Base-by-base conservation (phyloP, 805 yeast species). In the Metschnikowia matae region DNA sequence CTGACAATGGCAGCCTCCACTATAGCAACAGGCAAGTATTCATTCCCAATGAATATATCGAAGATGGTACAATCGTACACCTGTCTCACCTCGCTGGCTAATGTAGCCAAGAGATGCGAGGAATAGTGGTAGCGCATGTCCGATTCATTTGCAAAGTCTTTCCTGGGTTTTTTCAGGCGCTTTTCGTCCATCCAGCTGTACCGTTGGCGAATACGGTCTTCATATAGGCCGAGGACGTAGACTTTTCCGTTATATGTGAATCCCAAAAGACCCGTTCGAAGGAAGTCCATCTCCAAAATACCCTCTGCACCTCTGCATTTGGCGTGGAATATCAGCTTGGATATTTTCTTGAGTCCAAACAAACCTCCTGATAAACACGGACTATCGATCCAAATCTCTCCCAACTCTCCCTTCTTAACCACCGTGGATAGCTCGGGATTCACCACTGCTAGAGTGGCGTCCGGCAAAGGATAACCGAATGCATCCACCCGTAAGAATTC, bases 371-470 rank as follows among this genome's bases (percentile, higher is more conserved):
- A 84, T 6, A 94, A 69, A 53, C 95, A 87, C 1, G 92, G 92
- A 40, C 95, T 85, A 60, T 91, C 97, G n/a, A 94, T 87, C 98
- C 98, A 94, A 33, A 94, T 84, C 66, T 94, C 99, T 26, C 99
- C 99, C 14, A 94, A 88, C 54, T 86, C 89, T 61, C 87, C 80
- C 44, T 79, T 84, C 2, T 83, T 82, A 4, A 89, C 87, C 15
- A 94, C 70, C 2, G 84, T 73, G 35, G 84, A 79, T 51, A 92
- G 89, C 53, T 94, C 98, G 0, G 98, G 98, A 63, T 95, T 90
- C 0, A 94, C 98, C 29, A 94, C 81, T 0, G 97, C 97, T 32
- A 92, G 65, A 0, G 96, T 88, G 0, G 97, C 92, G 69, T 92
- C 97, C 0, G 97, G 97, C 1, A 94, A 66, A 1, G 99, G 98